A percentile compares a stretch with the other conserved stretches of the same genome.
Conservation (phyloP, 2,329 filamentous ascomycete genomes). For the Parastagonospora avenae region DNA sequence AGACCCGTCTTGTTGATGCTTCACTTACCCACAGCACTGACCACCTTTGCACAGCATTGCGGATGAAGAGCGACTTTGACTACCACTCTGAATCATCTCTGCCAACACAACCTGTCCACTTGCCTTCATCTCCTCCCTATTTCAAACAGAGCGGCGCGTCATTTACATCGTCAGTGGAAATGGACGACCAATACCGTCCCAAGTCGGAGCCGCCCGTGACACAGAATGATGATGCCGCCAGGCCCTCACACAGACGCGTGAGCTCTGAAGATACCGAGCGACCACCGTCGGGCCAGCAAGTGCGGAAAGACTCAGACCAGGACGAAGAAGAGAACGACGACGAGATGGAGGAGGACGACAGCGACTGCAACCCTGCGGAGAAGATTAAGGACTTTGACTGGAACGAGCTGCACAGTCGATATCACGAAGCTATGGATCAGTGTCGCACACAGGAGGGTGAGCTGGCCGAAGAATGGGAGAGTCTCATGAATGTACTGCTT, state of each 20-base stretch:
- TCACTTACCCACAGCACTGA: conserved; percentile 33
- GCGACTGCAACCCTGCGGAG: conserved; percentile 33
- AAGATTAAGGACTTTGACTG: conserved; percentile 69
- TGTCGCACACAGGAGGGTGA: conserved; percentile 68
- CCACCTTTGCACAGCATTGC: conserved; percentile 20
- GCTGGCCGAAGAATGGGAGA: conserved; percentile 69
- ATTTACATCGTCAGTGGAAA: conserved; percentile 6
- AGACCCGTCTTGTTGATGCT: conserved; percentile 9
- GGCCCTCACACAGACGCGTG: conserved; percentile 12
- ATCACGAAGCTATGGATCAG: conserved; percentile 67
- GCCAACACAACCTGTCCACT: conserved; percentile 13
- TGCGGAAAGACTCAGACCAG: conserved; percentile 9
- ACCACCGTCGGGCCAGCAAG: conserved; percentile 31
- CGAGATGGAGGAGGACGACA: conserved; percentile 15
- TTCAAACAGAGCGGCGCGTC: background rate
- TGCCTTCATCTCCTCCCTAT: conserved; percentile 22
- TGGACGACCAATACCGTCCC: conserved; percentile 15
- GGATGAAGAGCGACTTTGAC: conserved; percentile 19
- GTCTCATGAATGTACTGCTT: conserved; percentile 44
- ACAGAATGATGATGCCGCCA: conserved; percentile 9
- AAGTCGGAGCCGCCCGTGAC: conserved; percentile 18
- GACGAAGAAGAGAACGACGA: conserved; percentile 5
- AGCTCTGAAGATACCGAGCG: conserved; percentile 33
- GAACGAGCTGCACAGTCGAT: conserved; percentile 74
- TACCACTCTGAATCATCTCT: conserved; percentile 28